Evolutionary conservation across 2,329 filamentous ascomycete genomes (phyloP), one percentile per base, ranked within the genome.

Genomic region (Coniochaeta hoffmannii): DNA sequence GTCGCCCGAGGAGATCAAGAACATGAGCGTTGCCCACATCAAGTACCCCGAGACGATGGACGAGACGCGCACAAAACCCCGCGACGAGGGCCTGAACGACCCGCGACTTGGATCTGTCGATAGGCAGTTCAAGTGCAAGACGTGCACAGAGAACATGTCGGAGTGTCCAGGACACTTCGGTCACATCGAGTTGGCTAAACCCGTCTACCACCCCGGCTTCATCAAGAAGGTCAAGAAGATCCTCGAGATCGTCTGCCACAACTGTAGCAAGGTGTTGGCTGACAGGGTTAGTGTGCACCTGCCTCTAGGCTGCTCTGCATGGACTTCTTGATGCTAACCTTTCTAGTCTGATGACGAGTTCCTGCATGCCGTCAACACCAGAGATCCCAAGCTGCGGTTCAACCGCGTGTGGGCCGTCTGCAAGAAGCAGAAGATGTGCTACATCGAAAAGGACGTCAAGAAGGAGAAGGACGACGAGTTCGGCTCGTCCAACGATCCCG

Each of bases 11-110:
- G 95, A 99, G 78, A 96, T 97, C 75, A 97, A 99, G 80, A 92
- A 88, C 67, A 95, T 97, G 90, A 97, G 92, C 74, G 93, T 97
- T 61, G 89, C 87, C 64, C 90, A 96, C 71, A 93, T 99, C 70
- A 83, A 94, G 71, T 97, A 97, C 70, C 92, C 94, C n/a, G 94
- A 99, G 78, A 97, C 94, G 28, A 97, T 99, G 94, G 94, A 99
- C 69, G 94, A 99, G 73, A 88, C 88, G 72, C 89, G 92, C 67
- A 87, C 89, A 63, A 90, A 90, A 70, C 94, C 94, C 61, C 90
- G 94, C 64, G 88, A 94, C 59, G 87, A 88, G 69, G 94, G 94
- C 67, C 80, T 97, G 63, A 97, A 97, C 71, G 94, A 99, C 70
- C 92, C 94, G 62, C 89, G 92, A 64, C 86, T 99, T 53, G 94